Percentiles rank a stretch among this genome's conserved stretches.
Evolutionary conservation across 768 basidiomycete species (phyloP).

Genomic region (Scleroderma bovista): DNA sequence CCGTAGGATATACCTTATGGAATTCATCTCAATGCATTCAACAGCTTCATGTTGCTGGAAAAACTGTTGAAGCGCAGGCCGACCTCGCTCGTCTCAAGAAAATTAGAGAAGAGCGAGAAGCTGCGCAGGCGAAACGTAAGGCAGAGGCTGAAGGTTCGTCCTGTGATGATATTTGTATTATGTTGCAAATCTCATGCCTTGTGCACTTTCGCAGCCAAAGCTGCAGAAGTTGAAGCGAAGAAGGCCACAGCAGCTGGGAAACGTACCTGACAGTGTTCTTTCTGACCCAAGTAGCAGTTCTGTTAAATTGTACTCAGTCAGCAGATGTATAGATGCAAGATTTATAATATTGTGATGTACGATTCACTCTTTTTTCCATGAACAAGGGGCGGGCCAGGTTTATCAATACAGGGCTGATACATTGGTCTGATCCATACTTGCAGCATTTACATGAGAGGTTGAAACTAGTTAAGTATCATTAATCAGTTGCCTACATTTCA

Average conservation of each 20-base stretch:
- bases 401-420: too few species aligned
- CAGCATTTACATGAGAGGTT: too few species aligned
- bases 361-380: not conserved
- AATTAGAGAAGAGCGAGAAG: slow-evolving; percentile 85
- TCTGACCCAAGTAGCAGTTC: not conserved
- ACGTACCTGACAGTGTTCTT: slow-evolving; percentile 24
- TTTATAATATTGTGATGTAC: not conserved
- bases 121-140: slow-evolving; percentile 80
- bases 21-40: not conserved
- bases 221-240: slow-evolving; percentile 59
- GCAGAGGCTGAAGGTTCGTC: slow-evolving; percentile 80
- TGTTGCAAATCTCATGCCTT: not conserved
- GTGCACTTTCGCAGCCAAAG: slow-evolving; percentile 44
- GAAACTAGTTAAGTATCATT: too few species aligned
- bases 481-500: too few species aligned
- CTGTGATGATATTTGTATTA: not conserved
- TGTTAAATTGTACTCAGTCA: not conserved
- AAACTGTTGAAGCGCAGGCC: slow-evolving; percentile 86
- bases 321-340: not conserved
- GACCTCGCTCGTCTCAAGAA: slow-evolving; percentile 83
- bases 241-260: slow-evolving; percentile 31
- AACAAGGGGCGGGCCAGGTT: too few species aligned
- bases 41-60: slow-evolving; percentile 70
- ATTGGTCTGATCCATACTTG: too few species aligned
- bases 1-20: not conserved